These are phyloP conservation scores for Magnusiomyces suaveolens DNA, from an alignment of 1,139 yeast genomes.

Conservation along the genomic window DNA sequence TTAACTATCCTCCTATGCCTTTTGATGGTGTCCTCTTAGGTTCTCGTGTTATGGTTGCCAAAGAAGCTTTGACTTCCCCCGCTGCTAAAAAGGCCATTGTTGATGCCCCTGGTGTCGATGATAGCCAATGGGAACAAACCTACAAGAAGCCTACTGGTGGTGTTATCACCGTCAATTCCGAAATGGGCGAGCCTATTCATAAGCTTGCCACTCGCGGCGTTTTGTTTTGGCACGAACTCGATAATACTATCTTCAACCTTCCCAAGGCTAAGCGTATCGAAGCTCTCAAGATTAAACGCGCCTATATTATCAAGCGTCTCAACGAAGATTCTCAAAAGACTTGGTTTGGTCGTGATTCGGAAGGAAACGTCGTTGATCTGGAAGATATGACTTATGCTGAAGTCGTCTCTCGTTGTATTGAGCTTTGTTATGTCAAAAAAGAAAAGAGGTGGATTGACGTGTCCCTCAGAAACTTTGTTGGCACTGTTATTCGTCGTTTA, in stretches of 20 bases:
- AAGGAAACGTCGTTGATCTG: slow-evolving; percentile 75
- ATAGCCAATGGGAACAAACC: slow-evolving; percentile 83
- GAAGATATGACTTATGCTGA: slow-evolving; percentile 94
- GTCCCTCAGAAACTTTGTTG: slow-evolving; percentile 77
- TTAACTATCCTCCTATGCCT: slow-evolving; percentile 96
- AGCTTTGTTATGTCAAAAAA: slow-evolving; percentile 74
- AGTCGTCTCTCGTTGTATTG: slow-evolving; percentile 79
- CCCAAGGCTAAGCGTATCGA: slow-evolving; percentile 85
- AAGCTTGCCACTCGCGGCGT: slow-evolving; percentile 98
- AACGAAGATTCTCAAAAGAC: slow-evolving; percentile 96
- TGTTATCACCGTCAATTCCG: slow-evolving; percentile 87
- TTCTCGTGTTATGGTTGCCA: slow-evolving; percentile 94
- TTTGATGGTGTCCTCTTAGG: slow-evolving; percentile 96
- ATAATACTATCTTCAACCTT: slow-evolving; percentile 79
- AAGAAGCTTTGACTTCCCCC: slow-evolving; percentile 89
- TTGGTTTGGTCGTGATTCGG: slow-evolving; percentile 78
- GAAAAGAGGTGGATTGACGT: slow-evolving; percentile 82
- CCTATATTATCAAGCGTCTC: slow-evolving; percentile 71
- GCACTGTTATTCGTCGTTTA: slow-evolving; percentile 80
- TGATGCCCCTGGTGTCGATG: slow-evolving; percentile 81
- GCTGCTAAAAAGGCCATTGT: slow-evolving; percentile 92
- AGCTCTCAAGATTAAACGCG: slow-evolving; percentile 73
- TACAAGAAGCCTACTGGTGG: slow-evolving; percentile 97
- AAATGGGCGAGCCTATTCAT: slow-evolving; percentile 99
- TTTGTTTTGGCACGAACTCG: slow-evolving; percentile 85